phyloP scores from a whole-genome alignment of 1,284 basidiomycete species.

The Neonothopanus nambi region DNA sequence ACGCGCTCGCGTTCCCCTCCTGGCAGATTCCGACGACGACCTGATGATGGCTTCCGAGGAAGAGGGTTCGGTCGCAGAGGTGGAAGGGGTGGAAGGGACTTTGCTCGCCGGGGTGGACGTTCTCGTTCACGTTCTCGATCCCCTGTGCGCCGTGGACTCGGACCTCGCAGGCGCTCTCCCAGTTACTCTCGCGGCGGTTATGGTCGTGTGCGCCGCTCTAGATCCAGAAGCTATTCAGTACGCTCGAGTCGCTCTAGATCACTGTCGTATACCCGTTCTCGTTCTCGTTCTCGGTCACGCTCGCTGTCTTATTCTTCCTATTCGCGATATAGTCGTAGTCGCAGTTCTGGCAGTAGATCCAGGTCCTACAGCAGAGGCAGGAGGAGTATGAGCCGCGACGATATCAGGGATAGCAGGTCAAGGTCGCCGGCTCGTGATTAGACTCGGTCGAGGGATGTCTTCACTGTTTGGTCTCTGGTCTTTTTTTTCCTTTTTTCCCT shows the following conservation, averaged over 20 bases:
- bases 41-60: slow-evolving; percentile 41
- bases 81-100: slow-evolving; percentile 36
- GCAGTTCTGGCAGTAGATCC: slow-evolving; percentile 55
- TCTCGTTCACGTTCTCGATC: slow-evolving; percentile 36
- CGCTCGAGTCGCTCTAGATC: slow-evolving; percentile 42
- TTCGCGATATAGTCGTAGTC: slow-evolving; percentile 52
- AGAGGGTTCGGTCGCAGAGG: slow-evolving; percentile 22
- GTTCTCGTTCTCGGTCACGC: slow-evolving; percentile 34
- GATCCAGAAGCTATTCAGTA: slow-evolving; percentile 42
- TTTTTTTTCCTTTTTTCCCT: no score
- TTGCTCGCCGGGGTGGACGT: slow-evolving; percentile 41
- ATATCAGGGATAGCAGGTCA: slow-evolving; percentile 80
- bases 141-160: slow-evolving; percentile 18
- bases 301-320: slow-evolving; percentile 61
- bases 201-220: slow-evolving; percentile 17
- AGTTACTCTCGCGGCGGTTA: slow-evolving; percentile 17
- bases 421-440: slow-evolving; percentile 49
- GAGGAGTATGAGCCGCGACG: slow-evolving; percentile 70
- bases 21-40: slow-evolving; percentile 27
- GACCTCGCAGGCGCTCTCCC: slow-evolving; percentile 18
- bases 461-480: no score
- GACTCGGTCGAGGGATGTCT: no score
- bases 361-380: slow-evolving; percentile 60
- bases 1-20: slow-evolving; percentile 44
- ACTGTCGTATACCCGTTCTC: slow-evolving; percentile 34